Evolutionary conservation across 2,329 filamentous ascomycete species (phyloP), one percentile per base, ranked within the genome.

Genomic region (Scopulariopsis brevicaulis): DNA sequence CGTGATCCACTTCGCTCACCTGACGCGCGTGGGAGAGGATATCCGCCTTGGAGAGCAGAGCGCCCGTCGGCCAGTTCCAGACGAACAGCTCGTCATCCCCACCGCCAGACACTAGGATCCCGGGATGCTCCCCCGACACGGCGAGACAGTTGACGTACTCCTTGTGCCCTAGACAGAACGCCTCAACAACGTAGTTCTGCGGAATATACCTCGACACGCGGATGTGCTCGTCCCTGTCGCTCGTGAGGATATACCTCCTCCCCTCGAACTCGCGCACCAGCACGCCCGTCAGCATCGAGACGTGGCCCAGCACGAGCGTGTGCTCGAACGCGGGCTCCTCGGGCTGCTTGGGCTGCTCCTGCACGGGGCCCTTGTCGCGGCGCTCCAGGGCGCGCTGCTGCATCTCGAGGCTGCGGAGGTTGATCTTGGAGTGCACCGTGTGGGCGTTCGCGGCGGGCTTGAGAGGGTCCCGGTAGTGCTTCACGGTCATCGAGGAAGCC

Each of bases 261-360:
- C 64, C 69, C 60, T 63, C 73, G 61, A 63, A 76, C 68, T 66
- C 74, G 5, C 32, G 56, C 50, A 83, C 76, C 2, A 77, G 71
- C 56, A 96, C 69, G 65, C 90, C 86, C 1, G 92, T 96, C 55
- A 99, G 82, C 83, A 97, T 89, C 1, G 93, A 96, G 15, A 99
- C 94, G 71, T 99, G 94, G 14, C 94, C 94, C 0, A 99, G 82
- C 8, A 96, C 76, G 1, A 96, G 77, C 43, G 85, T 82, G 64
- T 90, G 83, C 64, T 90, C 86, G 67, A 96, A 96, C 28, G 75
- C 65, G 14, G 77, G 71, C 43, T 67, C 69, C 32, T 74, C 72
- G 15, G 66, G 58, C 28, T 32, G 28, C 59, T 71, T 70, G 15
- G 64, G 63, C 3, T 64, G 61, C 3, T 66, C 61, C 11, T 66